Base-by-base conservation (phyloP, 192 early-diverging fungal genomes). In the Entophlyctis luteolus region DNA sequence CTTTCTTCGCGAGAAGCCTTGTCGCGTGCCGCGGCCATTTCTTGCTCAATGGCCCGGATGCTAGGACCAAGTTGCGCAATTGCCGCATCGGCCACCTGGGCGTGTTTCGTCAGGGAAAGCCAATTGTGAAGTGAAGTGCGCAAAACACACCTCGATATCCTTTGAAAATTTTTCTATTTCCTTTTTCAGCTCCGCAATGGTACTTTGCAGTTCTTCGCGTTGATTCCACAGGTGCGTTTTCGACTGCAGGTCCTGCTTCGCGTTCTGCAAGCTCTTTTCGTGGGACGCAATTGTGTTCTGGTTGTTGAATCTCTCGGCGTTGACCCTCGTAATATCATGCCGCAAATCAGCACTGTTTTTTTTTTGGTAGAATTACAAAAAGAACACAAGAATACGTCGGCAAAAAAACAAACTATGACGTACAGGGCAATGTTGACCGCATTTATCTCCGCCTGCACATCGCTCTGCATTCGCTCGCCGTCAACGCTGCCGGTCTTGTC, bases 401-500 rank as follows among this genome's bases (percentile, higher is more conserved):
- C 10, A 10, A 34, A 16, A 36, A 37, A 59, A 37, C 8, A 16
- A 59, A 59, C 12, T 42, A 65, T 56, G 23, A 27, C 62, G 42
- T 72, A 78, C 69, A 78, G 75, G 72, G 81, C 78, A 22, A 70
- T 59, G 36, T 81, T 77, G 4, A 85, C 59, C 0, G 48, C 37
- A 2, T 79, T 77, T 6, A 86, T 70, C 46, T 91, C 87, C 8
- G 63, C 70, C 66, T 89, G 87, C 34, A 85, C 77, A 27, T 93
- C 88, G 2, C 87, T 84, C 23, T 84, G 59, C 3, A 89, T 90
- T 62, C 78, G 55, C 10, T 22, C 33, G 10, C 57, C 57, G 0
- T 88, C 88, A 0, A 87, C 88, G 0, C 86, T 69, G 2, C 47
- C 57, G 18, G 72, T 71, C 42, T 89, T 70, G 6, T 86, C 76